Percentiles rank a stretch among this genome's conserved stretches.
Conservation (phyloP, 495 filamentous ascomycete genomes). For the Tetracladium setigerum region DNA sequence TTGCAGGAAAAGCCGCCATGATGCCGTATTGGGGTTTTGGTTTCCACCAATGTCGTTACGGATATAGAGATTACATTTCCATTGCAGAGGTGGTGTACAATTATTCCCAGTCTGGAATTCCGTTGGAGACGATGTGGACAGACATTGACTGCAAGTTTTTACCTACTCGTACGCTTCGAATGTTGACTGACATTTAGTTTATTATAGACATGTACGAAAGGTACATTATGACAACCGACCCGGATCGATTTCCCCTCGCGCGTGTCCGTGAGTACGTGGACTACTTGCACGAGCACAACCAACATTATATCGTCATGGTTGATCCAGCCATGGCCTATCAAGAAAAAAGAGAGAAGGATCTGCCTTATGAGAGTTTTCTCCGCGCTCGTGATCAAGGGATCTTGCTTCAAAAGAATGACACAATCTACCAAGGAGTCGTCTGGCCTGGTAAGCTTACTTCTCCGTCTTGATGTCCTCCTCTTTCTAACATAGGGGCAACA, state of each 20-base stretch:
- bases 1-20: constrained; percentile 64
- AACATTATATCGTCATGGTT: constrained; percentile 81
- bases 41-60: constrained; percentile 77
- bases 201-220: constrained; percentile 29
- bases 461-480: too few relatives aligned
- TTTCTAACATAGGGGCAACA: too few relatives aligned
- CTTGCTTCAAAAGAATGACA: constrained; percentile 61
- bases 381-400: constrained; percentile 50
- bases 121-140: constrained; percentile 84
- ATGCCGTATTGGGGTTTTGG: constrained; percentile 81
- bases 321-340: constrained; percentile 65
- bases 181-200: too few relatives aligned
- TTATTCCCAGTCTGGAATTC: constrained; percentile 65
- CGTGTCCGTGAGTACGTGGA: constrained; percentile 58
- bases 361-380: constrained; percentile 40
- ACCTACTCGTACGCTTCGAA: constrained; percentile 36
- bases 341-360: too few relatives aligned
- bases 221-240: constrained; percentile 64
- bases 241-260: constrained; percentile 58
- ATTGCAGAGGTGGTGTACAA: constrained; percentile 74
- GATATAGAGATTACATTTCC: constrained; percentile 66
- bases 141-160: constrained; percentile 59
- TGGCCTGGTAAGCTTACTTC: too few relatives aligned
- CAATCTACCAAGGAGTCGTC: constrained; percentile 67
- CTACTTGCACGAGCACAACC: constrained; percentile 63